Evolutionary conservation across 352 stramenopile genomes (phyloP).

Genomic region (Phytophthora citrophthora): DNA sequence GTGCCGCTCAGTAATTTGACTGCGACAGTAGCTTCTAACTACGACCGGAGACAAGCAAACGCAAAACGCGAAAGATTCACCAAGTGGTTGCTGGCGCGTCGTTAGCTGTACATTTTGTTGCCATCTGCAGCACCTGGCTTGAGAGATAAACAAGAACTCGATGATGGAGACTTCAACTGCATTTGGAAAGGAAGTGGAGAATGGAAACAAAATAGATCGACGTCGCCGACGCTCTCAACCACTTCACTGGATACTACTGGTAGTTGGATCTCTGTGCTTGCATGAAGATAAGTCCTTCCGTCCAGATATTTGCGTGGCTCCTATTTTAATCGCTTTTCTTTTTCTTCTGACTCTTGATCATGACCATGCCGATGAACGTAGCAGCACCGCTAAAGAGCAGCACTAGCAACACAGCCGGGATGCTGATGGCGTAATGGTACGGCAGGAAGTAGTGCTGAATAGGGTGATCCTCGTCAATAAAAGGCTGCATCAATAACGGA

Average conservation of each 20-base stretch:
- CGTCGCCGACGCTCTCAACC: too few relatives aligned
- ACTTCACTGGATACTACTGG: too few relatives aligned
- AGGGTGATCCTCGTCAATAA: constrained; percentile 81
- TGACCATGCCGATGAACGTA: constrained; percentile 90
- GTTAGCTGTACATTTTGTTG: constrained; percentile 31
- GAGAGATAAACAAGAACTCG: neutral
- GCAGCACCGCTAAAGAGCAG: constrained; percentile 84
- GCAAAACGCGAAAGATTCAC: constrained; percentile 2
- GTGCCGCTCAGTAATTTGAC: constrained; percentile 53
- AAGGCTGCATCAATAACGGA: constrained; percentile 61
- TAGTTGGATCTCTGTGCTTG: too few relatives aligned
- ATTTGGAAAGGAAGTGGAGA: constrained; percentile 20
- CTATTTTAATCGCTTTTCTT: constrained; percentile 57
- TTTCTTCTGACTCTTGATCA: constrained; percentile 88
- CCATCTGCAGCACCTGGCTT: constrained; percentile 8
- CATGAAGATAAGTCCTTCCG: too few relatives aligned
- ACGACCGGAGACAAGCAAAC: neutral
- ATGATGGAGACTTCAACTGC: constrained; percentile 10
- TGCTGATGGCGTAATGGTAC: constrained; percentile 90
- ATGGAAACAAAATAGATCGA: constrained; percentile 25
- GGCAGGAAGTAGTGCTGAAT: constrained; percentile 88
- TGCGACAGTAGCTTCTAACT: constrained; percentile 8
- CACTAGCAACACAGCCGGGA: constrained; percentile 85
- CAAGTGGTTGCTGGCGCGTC: constrained; percentile 2
- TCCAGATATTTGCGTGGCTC: neutral